Evolutionary conservation across 2,329 filamentous ascomycete genomes (phyloP), one percentile per base, ranked within the genome.

Genomic region (Pseudocercospora ulei): DNA sequence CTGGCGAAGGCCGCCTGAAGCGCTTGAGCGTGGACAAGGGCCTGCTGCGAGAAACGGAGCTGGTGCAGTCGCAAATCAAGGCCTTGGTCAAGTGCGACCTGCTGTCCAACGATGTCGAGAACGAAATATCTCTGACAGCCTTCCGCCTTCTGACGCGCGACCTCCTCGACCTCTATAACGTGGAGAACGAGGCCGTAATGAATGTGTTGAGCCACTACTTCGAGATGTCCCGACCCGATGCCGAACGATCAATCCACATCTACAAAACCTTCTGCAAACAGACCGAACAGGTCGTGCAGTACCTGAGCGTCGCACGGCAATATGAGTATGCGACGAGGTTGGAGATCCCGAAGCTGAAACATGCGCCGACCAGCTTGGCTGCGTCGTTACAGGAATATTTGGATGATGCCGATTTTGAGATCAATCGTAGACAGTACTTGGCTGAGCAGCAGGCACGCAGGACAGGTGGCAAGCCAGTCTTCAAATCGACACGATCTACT

Each of bases 191-290:
- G 64, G 90, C 84, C 33, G 83, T 94, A 58, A 98, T 98, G 65
- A 95, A 93, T 62, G 85, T 98, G 43, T 68, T 98, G 41, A 85
- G 88, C 53, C 84, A 92, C 62, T 98, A 96, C 63, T 98, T 98
- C 55, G 90, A 98, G 65, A 88, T 98, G 81, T 95, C 90, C 35
- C 84, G 83, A 56, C 73, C 83, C 16, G 90, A 98, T 62, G 92
- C 90, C 43, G 85, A 95, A 61, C 76, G 87, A 47, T 86, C 90
- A 41, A 76, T 98, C 65, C 73, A 78, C 44, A 88, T 98, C 46
- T 98, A 98, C 65, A 83, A 87, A 58, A 81, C 73, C 9, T 98
- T 98, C 56, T 85, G 85, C 9, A 81, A 76, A 54, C 87, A 94
- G 61, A 98, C 90, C 4, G 87, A 96, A 53, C 76, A 80, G 49